Conservation (phyloP, 345 rosid genomes). For the Adansonia digitata region DNA sequence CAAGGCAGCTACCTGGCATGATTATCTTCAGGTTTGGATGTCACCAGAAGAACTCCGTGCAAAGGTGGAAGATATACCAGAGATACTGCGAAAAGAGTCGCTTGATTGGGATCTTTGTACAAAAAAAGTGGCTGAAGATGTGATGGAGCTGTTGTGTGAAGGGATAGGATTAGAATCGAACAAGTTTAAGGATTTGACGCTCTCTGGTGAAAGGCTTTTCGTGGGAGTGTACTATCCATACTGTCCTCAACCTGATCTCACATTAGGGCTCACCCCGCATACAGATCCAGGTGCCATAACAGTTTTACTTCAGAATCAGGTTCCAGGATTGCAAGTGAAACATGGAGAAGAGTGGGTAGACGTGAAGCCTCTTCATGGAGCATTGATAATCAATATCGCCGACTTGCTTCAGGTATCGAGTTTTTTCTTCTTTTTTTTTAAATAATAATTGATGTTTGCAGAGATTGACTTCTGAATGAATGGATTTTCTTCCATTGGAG, state of each 20-base stretch:
- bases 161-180: constrained; percentile 30
- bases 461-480: not conserved
- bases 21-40: constrained; percentile 28
- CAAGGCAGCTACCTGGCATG: constrained; percentile 32
- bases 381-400: constrained; percentile 28
- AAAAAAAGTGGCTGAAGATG: constrained; percentile 26
- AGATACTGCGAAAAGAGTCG: constrained; percentile 20
- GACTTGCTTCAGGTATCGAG: constrained; percentile 30
- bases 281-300: constrained; percentile 26
- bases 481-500: not conserved
- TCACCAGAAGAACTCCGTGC: constrained; percentile 6
- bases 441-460: too few relatives aligned
- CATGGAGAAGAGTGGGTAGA: constrained; percentile 31
- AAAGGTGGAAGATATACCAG: constrained; percentile 26
- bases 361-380: constrained; percentile 27
- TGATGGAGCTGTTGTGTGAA: constrained; percentile 39
- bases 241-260: constrained; percentile 35
- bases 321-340: constrained; percentile 34
- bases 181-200: constrained; percentile 25
- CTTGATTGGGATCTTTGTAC: constrained; percentile 26
- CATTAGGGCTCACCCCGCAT: constrained; percentile 31
- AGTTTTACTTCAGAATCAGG: constrained; percentile 24
- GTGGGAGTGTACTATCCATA: constrained; percentile 29
- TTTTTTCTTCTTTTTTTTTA: too few relatives aligned
- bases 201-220: constrained; percentile 8